Percentiles rank a stretch among this genome's conserved stretches.
Conservation (phyloP, 2,329 filamentous ascomycete species). For the Microcyclosporella mali region DNA sequence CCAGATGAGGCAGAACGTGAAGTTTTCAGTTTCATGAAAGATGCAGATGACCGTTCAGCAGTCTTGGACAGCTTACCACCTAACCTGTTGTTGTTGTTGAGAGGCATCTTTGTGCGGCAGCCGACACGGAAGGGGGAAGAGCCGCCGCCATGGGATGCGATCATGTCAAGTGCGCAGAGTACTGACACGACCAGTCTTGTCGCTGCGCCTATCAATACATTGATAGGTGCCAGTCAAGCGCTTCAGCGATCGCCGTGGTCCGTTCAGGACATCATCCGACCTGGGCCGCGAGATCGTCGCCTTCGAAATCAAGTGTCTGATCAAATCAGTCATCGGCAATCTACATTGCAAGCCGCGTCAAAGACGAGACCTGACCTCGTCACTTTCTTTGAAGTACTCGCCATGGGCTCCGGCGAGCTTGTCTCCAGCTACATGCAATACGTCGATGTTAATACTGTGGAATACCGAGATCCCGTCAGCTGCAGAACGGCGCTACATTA, state of each 20-base stretch:
- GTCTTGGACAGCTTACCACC: background rate
- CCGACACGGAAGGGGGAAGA: background rate
- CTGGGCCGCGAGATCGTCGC: too few relatives aligned
- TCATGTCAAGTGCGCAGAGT: background rate
- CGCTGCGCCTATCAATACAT: background rate
- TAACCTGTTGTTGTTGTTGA: background rate
- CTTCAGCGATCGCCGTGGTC: too few relatives aligned
- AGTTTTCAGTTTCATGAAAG: background rate
- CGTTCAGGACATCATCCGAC: too few relatives aligned
- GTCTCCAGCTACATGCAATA: background rate
- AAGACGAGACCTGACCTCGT: background rate
- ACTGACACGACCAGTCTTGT: background rate
- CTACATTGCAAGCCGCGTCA: background rate
- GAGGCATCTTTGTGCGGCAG: background rate
- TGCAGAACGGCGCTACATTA: background rate
- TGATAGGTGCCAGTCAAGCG: too few relatives aligned
- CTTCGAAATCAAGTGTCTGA: too few relatives aligned
- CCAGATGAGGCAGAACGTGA: background rate
- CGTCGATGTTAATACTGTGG: background rate
- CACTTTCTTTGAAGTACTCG: background rate
- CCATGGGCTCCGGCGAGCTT: background rate
- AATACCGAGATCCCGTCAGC: background rate
- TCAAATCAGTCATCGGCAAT: background rate
- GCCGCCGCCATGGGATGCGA: background rate
- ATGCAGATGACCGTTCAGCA: background rate